These are phyloP conservation scores for Sporisorium graminicola DNA, from an alignment of 1,284 basidiomycete species.

Conservation along the genomic window DNA sequence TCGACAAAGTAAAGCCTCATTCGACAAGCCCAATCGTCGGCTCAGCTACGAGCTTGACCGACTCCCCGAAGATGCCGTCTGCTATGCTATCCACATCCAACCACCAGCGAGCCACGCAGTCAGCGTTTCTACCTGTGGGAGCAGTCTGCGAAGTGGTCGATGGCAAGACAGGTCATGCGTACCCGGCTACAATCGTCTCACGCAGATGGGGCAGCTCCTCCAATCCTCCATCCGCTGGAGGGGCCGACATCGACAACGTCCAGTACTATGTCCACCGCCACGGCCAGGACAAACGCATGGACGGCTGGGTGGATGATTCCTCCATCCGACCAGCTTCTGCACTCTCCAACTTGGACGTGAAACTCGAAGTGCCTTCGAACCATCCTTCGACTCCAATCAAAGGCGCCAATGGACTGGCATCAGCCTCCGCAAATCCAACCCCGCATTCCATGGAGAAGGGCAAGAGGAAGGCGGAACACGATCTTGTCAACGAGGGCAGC, in stretches of 20 bases:
- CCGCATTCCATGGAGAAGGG: conserved; percentile 28
- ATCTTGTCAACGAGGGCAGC: conserved; percentile 22
- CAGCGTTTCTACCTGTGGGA: conserved; percentile 25
- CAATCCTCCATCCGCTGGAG: conserved; percentile 12
- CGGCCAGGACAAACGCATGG: conserved; percentile 50
- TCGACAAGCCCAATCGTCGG: too few relatives aligned
- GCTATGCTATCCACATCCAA: conserved; percentile 6
- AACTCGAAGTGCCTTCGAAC: not conserved
- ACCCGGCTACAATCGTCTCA: conserved; percentile 25
- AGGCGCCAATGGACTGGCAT: conserved; percentile 9
- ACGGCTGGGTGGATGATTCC: conserved; percentile 43
- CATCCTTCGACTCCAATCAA: not conserved
- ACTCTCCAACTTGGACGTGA: not conserved
- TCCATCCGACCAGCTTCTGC: conserved; percentile 9
- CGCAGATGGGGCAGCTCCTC: conserved; percentile 36
- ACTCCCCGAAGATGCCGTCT: conserved; percentile 16
- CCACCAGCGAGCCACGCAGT: conserved; percentile 10
- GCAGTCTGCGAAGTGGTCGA: conserved; percentile 37
- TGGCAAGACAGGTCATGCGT: conserved; percentile 9
- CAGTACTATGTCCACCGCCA: conserved; percentile 49
- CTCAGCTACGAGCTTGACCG: not conserved
- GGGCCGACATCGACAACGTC: conserved; percentile 15
- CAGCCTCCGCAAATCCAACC: not conserved
- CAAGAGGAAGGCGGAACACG: conserved; percentile 36
- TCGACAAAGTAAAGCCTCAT: not conserved